Evolutionary conservation across 768 basidiomycete species (phyloP), one percentile per base, ranked within the genome.

Genomic region (Aureoboletus auriporus): DNA sequence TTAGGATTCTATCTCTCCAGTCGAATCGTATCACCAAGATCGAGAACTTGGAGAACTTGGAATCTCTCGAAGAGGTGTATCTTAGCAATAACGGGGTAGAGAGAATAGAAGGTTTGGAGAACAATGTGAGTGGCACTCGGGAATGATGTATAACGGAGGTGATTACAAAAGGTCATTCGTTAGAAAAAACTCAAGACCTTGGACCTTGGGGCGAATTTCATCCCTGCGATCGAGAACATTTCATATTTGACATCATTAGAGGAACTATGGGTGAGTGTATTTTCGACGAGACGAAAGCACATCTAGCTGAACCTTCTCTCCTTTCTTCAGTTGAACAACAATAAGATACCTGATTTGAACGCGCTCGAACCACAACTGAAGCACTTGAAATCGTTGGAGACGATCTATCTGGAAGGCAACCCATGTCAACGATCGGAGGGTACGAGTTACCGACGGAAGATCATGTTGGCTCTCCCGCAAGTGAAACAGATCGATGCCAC

Each of bases 401-500:
- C 96, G 1, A 75, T 99, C 7, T 99, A 99, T 64, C 80, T 99
- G 23, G 96, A 99, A 69, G 86, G 82, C 5, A 99, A 99, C 62
- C 96, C 96, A 3, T 88, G 92, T 54, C 93, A 99, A 63, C 75
- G 67, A 39, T 75, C 73, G 12, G 90, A 97, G 59, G 85, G 80
- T 66, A 72, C 78, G 2, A 79, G 75, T 17, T 99, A 98, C 64
- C 73, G 93, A 57, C 75, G 95, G 45, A 99, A 96, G 71, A 76
- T 98, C 46, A 91, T 89, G 65, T 69, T 98, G 34, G 83, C 84
- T 4, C 71, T 96, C 17, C 94, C 94, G 0, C 90, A 95, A 59
- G 69, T 98, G 47, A 81, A 82, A 60, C 96, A 99, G 69, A 85
- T 99, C 43, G 96, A 99, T 68, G 96, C 96, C 36, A 97, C 89